Evolutionary conservation across 2,329 filamentous ascomycete genomes (phyloP).

Genomic region (Pseudopyrenochaeta lycopersici): DNA sequence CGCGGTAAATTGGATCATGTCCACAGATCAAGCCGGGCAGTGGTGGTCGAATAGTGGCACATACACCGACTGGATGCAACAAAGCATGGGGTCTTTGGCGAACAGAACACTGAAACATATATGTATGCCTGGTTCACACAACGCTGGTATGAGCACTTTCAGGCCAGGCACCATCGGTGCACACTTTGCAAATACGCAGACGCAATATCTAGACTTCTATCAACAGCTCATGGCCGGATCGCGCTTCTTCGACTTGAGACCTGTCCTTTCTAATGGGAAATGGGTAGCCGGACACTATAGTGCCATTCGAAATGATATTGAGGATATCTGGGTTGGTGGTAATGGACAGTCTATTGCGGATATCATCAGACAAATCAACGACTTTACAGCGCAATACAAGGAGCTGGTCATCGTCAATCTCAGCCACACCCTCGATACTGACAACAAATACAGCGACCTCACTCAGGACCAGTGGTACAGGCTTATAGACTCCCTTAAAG

Average conservation of each 20-base stretch:
- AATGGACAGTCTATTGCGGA: slow-evolving; percentile 57
- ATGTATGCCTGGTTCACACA: slow-evolving; percentile 60
- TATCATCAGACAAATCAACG: slow-evolving; percentile 56
- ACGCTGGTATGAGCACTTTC: slow-evolving; percentile 60
- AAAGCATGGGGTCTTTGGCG: slow-evolving; percentile 47
- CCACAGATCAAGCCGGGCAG: slow-evolving; percentile 43
- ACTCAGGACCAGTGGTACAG: slow-evolving; percentile 51
- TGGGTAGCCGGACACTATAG: slow-evolving; percentile 57
- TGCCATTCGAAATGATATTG: slow-evolving; percentile 24
- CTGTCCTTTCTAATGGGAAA: slow-evolving; percentile 50
- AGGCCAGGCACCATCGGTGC: slow-evolving; percentile 51
- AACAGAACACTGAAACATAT: slow-evolving; percentile 56
- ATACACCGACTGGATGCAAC: slow-evolving; percentile 53
- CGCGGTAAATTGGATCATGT: slow-evolving; percentile 50
- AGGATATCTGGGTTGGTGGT: slow-evolving; percentile 53
- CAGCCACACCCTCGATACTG: slow-evolving; percentile 56
- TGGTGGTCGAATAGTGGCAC: slow-evolving; percentile 49
- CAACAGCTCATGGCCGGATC: slow-evolving; percentile 58
- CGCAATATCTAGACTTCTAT: slow-evolving; percentile 57
- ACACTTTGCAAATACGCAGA: slow-evolving; percentile 54
- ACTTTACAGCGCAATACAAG: slow-evolving; percentile 55
- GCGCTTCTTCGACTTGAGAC: slow-evolving; percentile 60
- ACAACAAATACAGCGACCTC: slow-evolving; percentile 51
- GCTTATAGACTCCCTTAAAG: slow-evolving; percentile 55
- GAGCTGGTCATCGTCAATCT: slow-evolving; percentile 60